Conservation (phyloP, 1,284 basidiomycete genomes). For the Calocybe gambosa region DNA sequence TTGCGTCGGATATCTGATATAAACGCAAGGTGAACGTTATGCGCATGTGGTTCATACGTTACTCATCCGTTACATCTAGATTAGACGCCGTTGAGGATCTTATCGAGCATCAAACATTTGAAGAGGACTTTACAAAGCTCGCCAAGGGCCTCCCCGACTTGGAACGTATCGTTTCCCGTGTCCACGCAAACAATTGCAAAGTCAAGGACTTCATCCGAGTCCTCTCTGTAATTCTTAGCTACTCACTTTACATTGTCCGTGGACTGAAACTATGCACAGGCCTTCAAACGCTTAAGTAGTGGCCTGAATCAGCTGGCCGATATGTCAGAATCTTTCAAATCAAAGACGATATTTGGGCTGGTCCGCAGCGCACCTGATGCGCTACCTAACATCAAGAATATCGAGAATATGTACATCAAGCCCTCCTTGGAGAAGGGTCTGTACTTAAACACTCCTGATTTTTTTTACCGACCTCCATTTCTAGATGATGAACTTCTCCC, state of each 20-base stretch:
- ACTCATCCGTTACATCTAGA: conserved; percentile 32
- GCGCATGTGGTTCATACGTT: conserved; percentile 1
- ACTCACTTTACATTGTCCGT: background rate
- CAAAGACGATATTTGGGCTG: conserved; percentile 68
- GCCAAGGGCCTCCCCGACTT: conserved; percentile 86
- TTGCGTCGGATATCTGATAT: conserved; percentile 77
- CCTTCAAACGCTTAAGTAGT: conserved; percentile 69
- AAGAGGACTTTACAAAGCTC: conserved; percentile 66
- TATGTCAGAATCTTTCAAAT: conserved; percentile 67
- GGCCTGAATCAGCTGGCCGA: conserved; percentile 62
- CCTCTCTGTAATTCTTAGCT: conserved; percentile 47
- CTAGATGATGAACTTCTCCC: conserved; percentile 69
- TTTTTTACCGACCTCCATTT: conserved; percentile 11
- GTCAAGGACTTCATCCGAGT: conserved; percentile 84
- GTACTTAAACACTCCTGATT: background rate
- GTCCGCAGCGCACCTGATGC: conserved; percentile 81
- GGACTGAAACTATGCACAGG: conserved; percentile 33
- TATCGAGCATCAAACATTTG: conserved; percentile 71
- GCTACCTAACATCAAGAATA: conserved; percentile 58
- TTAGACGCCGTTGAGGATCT: conserved; percentile 91
- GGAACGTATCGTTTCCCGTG: conserved; percentile 88
- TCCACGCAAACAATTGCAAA: conserved; percentile 87
- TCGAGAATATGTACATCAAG: conserved; percentile 67
- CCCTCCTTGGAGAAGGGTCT: conserved; percentile 54
- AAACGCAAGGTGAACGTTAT: conserved; percentile 64